Conservation (phyloP, 805 yeast species). For the Nakazawaea ernobii region DNA sequence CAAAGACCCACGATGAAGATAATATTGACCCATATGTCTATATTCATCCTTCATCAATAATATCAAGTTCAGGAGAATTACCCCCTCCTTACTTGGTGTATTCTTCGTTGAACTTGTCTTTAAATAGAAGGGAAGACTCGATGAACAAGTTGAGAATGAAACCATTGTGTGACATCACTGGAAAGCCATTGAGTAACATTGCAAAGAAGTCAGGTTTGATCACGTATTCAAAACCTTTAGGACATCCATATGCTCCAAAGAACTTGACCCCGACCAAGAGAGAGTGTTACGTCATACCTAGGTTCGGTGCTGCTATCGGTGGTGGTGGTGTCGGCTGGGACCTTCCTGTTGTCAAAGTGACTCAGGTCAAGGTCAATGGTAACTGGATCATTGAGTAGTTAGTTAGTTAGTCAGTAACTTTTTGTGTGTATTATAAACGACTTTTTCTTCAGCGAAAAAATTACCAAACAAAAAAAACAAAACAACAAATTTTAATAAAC, state of each 20-base stretch:
- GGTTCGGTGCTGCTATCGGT: constrained; percentile 81
- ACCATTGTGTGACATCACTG: constrained; percentile 69
- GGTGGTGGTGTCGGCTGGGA: constrained; percentile 92
- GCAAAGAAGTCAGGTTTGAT: constrained; percentile 68
- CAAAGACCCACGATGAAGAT: constrained; percentile 24
- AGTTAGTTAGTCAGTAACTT: neutral
- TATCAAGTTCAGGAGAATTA: constrained; percentile 52
- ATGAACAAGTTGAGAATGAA: constrained; percentile 54
- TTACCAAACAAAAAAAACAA: neutral
- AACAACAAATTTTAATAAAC: neutral
- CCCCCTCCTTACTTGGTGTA: constrained; percentile 82
- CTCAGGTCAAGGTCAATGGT: constrained; percentile 62
- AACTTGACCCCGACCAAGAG: constrained; percentile 59
- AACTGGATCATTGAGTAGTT: constrained; percentile 47
- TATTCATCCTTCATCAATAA: constrained; percentile 73
- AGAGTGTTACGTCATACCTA: constrained; percentile 85
- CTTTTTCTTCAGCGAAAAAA: neutral
- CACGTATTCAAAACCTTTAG: constrained; percentile 86
- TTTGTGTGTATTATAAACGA: constrained; percentile 6
- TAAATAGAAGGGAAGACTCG: constrained; percentile 37
- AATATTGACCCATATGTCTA: constrained; percentile 54
- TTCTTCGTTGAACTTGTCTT: constrained; percentile 55
- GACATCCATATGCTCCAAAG: constrained; percentile 84
- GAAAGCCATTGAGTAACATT: constrained; percentile 70
- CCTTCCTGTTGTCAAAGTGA: constrained; percentile 71